A percentile compares a stretch with the other conserved stretches of the same genome.
Conservation (phyloP, 257 asterid genomes). For the Cinchona pubescens region DNA sequence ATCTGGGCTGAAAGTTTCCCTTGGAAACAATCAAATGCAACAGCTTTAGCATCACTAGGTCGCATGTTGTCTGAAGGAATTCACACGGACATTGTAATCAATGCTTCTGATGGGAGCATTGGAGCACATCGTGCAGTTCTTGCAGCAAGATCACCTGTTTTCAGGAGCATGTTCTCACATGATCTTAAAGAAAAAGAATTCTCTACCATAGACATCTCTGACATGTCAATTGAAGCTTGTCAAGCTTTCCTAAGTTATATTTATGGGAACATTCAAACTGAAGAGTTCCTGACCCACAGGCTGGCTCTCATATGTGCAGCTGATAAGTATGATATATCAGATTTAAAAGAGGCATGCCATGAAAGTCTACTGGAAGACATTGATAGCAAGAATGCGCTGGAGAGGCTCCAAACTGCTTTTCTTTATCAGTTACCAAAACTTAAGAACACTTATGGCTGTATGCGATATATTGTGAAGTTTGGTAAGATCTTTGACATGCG, state of each 20-base stretch:
- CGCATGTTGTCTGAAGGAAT: conserved; percentile 82
- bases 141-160: conserved; percentile 85
- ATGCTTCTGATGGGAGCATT: conserved; percentile 70
- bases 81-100: conserved; percentile 74
- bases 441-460: conserved; percentile 68
- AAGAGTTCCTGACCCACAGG: conserved; percentile 61
- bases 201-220: conserved; percentile 63
- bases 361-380: conserved; percentile 78
- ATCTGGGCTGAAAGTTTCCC: conserved; percentile 59
- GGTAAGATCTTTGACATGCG: conserved; percentile 76
- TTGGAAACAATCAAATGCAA: conserved; percentile 38
- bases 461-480: conserved; percentile 75
- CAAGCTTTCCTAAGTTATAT: conserved; percentile 70
- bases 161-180: conserved; percentile 89
- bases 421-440: conserved; percentile 65
- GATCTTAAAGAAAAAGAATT: conserved; percentile 78
- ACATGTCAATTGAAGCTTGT: conserved; percentile 83
- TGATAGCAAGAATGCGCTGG: conserved; percentile 65
- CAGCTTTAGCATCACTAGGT: conserved; percentile 65
- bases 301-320: conserved; percentile 81
- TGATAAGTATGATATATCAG: conserved; percentile 70
- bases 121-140: conserved; percentile 89
- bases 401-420: conserved; percentile 81
- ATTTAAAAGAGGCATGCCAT: conserved; percentile 79
- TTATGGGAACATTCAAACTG: conserved; percentile 56